Percentiles rank a stretch among this genome's conserved stretches.
phyloP scores from a whole-genome alignment of 805 yeast species.

The Metschnikowia vanudenii region DNA sequence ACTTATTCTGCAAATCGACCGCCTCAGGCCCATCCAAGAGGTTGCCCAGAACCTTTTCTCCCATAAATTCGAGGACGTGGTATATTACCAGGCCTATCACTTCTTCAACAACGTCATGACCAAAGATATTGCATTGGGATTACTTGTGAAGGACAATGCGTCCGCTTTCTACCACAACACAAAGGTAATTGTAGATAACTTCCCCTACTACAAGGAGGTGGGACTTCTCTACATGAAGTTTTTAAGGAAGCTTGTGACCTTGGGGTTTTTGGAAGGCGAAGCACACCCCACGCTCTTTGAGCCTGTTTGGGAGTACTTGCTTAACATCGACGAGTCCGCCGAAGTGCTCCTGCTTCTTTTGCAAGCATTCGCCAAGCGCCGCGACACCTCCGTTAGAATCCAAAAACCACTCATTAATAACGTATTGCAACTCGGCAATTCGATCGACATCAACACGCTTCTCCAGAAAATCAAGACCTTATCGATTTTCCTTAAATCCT shows the following conservation, averaged over 20 bases:
- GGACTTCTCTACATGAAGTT: constrained; percentile 28
- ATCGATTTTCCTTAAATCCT: constrained; percentile 14
- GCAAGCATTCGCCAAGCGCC: constrained; percentile 17
- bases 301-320: constrained; percentile 15
- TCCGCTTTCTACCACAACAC: constrained; percentile 21
- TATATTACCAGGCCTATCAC: constrained; percentile 39
- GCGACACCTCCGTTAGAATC: not conserved
- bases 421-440: constrained; percentile 6
- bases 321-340: constrained; percentile 17
- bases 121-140: constrained; percentile 11
- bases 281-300: constrained; percentile 5
- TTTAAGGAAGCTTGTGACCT: constrained; percentile 25
- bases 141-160: constrained; percentile 18
- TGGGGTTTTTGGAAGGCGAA: constrained; percentile 12
- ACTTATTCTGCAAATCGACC: constrained; percentile 12
- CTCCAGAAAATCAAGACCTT: constrained; percentile 16
- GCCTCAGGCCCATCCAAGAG: constrained; percentile 2
- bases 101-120: constrained; percentile 31
- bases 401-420: constrained; percentile 5
- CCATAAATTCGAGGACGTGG: constrained; percentile 28
- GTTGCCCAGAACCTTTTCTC: constrained; percentile 24
- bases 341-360: constrained; percentile 26
- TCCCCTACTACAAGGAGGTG: constrained; percentile 35
- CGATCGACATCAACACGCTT: constrained; percentile 12
- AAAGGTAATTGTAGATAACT: constrained; percentile 34